Conservation (phyloP, 768 basidiomycete species). For the Plicaturopsis crispa region DNA sequence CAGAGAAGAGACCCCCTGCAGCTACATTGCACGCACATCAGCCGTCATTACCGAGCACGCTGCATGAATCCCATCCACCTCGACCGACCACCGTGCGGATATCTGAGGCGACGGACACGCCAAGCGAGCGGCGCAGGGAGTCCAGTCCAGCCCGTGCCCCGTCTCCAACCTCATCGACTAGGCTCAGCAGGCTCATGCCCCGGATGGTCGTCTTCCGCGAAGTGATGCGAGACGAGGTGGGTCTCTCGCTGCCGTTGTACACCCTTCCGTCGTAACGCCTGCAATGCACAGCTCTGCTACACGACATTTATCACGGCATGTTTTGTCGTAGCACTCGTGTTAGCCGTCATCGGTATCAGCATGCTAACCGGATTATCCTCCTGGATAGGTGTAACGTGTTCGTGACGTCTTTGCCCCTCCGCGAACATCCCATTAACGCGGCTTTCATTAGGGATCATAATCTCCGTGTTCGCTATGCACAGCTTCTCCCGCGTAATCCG, state of each 20-base stretch:
- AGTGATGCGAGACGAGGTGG: conserved; percentile 61
- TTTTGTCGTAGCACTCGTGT: conserved; percentile 38
- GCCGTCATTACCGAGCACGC: no score
- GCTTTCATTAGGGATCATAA: conserved; percentile 37
- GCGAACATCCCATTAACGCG: conserved; percentile 9
- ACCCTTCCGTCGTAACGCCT: not conserved
- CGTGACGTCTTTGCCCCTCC: conserved; percentile 10
- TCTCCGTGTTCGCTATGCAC: conserved; percentile 49
- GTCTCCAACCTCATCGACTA: conserved; percentile 27
- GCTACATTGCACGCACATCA: no score
- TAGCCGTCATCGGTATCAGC: conserved; percentile 38
- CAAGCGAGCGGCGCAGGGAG: conserved; percentile 6
- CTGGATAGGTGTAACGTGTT: conserved; percentile 53
- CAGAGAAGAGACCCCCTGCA: no score
- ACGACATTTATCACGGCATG: conserved; percentile 44
- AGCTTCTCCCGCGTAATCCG: conserved; percentile 52
- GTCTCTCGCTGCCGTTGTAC: conserved; percentile 9
- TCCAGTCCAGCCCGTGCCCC: conserved; percentile 6
- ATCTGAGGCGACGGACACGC: conserved; percentile 6
- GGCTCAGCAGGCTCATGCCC: conserved; percentile 41
- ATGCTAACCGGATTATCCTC: conserved; percentile 30
- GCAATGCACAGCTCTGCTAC: conserved; percentile 36
- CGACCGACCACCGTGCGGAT: conserved; percentile 11
- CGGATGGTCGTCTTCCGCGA: conserved; percentile 45
- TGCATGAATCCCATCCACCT: conserved; percentile 3